Evolutionary conservation across 1,284 basidiomycete species (phyloP).

Genomic region (Wallemia hederae): DNA sequence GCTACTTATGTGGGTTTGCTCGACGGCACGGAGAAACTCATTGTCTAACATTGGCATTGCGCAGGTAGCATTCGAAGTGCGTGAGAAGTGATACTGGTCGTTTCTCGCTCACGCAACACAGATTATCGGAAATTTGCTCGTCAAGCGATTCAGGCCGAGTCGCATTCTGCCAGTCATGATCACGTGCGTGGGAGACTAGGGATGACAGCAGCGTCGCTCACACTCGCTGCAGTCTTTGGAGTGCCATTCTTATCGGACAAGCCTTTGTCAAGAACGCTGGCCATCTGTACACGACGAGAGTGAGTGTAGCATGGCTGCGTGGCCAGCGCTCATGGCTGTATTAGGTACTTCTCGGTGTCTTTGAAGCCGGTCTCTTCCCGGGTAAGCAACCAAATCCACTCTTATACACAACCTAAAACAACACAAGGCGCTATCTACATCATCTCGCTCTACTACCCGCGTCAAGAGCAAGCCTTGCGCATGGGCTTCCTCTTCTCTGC

Average conservation of each 20-base stretch:
- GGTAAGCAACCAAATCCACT: background rate
- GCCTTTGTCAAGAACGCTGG: background rate
- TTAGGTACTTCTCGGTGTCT: background rate
- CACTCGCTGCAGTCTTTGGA: background rate
- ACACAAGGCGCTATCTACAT: background rate
- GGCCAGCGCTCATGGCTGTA: too few relatives aligned
- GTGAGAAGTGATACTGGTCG: too few relatives aligned
- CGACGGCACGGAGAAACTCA: too few relatives aligned
- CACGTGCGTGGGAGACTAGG: background rate
- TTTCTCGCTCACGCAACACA: too few relatives aligned
- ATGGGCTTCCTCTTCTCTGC: background rate
- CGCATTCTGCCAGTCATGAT: background rate
- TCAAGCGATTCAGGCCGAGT: background rate
- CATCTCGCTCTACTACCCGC: background rate
- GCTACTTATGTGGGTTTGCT: background rate
- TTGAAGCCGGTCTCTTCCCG: background rate
- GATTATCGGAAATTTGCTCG: background rate
- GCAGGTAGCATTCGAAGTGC: background rate
- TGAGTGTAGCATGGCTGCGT: background rate
- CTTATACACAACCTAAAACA: background rate
- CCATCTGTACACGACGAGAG: background rate
- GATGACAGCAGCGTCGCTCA: background rate
- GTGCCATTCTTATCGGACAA: background rate
- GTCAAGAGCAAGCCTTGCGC: background rate
- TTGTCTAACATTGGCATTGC: too few relatives aligned